These are phyloP conservation scores for Pichia ethanolica DNA, from an alignment of 805 yeast genomes.

Conservation along the genomic window DNA sequence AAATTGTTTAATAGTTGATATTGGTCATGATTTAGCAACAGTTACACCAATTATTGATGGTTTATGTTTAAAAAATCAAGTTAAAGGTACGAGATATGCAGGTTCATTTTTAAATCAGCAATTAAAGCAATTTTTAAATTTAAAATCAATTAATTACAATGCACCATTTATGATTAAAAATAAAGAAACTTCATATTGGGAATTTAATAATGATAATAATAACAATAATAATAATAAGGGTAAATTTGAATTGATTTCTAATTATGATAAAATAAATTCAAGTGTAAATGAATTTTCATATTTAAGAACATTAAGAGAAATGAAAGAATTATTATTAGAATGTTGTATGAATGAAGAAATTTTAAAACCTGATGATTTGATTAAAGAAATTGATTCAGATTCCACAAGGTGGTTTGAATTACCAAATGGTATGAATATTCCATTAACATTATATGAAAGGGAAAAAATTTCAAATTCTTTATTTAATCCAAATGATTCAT, in stretches of 20 bases:
- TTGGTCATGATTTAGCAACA: slow-evolving; percentile 71
- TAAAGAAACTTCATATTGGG: slow-evolving; percentile 31
- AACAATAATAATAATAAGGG: slow-evolving; percentile 15
- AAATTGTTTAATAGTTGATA: slow-evolving; percentile 75
- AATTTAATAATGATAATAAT: slow-evolving; percentile 16
- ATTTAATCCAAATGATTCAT: slow-evolving; percentile 47
- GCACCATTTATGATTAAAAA: slow-evolving; percentile 46
- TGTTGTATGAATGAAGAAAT: slow-evolving; percentile 28
- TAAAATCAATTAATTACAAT: slow-evolving; percentile 27
- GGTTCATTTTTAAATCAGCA: slow-evolving; percentile 61
- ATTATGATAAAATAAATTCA: slow-evolving; percentile 28
- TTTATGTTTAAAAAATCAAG: slow-evolving; percentile 61
- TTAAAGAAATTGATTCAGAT: slow-evolving; percentile 16
- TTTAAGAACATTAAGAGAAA: slow-evolving; percentile 53
- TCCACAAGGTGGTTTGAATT: slow-evolving; percentile 54
- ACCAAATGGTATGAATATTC: slow-evolving; percentile 66
- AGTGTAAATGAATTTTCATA: slow-evolving; percentile 52
- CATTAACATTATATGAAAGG: slow-evolving; percentile 49
- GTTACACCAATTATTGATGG: slow-evolving; percentile 84
- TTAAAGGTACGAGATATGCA: slow-evolving; percentile 63
- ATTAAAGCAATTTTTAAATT: slow-evolving; percentile 34
- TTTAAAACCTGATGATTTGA: slow-evolving; percentile 22
- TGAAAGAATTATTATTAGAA: slow-evolving; percentile 64
- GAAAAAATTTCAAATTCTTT: slow-evolving; percentile 63
- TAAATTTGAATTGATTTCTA: slow-evolving; percentile 16